A percentile compares a stretch with the other conserved stretches of the same genome.
phyloP scores from a whole-genome alignment of 768 basidiomycete genomes.

The Dentipellis fragilis region DNA sequence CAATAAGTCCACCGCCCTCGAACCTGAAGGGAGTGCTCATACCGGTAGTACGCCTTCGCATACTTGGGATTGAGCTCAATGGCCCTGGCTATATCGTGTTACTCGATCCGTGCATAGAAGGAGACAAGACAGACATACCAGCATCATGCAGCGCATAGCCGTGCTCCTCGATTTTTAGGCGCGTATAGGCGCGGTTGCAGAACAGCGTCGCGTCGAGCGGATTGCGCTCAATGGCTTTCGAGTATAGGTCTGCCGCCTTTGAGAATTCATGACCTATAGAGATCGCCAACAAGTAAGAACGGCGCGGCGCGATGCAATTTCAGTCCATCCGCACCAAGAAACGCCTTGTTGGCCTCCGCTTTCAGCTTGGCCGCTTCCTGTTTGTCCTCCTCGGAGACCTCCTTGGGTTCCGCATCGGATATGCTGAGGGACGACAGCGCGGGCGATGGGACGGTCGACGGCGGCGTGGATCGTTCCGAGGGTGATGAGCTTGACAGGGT shows the following conservation, averaged over 20 bases:
- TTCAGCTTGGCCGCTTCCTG: constrained; percentile 66
- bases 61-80: constrained; percentile 84
- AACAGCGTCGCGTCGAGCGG: constrained; percentile 83
- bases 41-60: constrained; percentile 86
- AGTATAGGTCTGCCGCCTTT: constrained; percentile 68
- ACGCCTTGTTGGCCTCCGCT: constrained; percentile 81
- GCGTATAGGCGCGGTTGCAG: constrained; percentile 89
- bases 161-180: constrained; percentile 89
- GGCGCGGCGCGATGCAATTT: background rate
- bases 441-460: constrained; percentile 51
- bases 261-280: constrained; percentile 63
- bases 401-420: constrained; percentile 19
- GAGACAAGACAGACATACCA: constrained; percentile 37
- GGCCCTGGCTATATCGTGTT: constrained; percentile 49
- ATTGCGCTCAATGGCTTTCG: constrained; percentile 78
- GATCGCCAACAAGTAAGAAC: background rate
- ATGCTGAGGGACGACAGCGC: constrained; percentile 41
- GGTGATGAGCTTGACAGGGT: constrained; percentile 28
- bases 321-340: constrained; percentile 39
- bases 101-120: background rate
- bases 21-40: constrained; percentile 14
- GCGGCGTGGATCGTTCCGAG: constrained; percentile 37
- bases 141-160: constrained; percentile 88
- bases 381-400: constrained; percentile 63
- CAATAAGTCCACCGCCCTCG: background rate